phyloP scores from a whole-genome alignment of 306 rosid species.

The Gillenia trifoliata region DNA sequence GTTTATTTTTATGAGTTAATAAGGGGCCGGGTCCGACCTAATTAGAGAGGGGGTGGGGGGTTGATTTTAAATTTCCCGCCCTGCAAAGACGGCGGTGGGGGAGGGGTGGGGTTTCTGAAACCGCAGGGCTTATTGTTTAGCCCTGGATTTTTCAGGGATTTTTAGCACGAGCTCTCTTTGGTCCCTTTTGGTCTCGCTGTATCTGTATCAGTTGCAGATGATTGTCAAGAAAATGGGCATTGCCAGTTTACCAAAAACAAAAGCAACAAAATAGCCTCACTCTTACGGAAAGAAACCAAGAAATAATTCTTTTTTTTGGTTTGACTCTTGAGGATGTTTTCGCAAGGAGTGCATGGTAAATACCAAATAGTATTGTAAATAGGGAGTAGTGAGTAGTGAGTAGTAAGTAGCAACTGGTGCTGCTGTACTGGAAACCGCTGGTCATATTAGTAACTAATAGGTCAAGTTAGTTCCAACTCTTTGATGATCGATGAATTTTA shows the following conservation, averaged over 20 bases:
- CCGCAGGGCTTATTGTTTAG: constrained; percentile 10
- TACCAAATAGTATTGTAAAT: no score
- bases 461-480: no score
- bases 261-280: not conserved
- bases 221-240: not conserved
- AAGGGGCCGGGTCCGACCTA: no score
- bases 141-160: constrained; percentile 29
- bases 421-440: not conserved
- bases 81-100: constrained; percentile 36
- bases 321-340: not conserved
- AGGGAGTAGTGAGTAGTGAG: not conserved
- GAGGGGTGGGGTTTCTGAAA: constrained; percentile 6
- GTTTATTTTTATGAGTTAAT: no score
- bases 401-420: no score
- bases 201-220: not conserved
- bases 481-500: no score
- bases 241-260: not conserved
- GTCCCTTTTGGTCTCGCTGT: not conserved
- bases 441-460: not conserved
- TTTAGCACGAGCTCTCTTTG: not conserved
- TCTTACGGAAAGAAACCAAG: not conserved
- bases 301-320: not conserved
- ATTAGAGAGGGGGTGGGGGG: not conserved
- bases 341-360: not conserved
- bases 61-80: constrained; percentile 3